phyloP scores from a whole-genome alignment of 2,329 filamentous ascomycete genomes.

The Fusarium sp. region DNA sequence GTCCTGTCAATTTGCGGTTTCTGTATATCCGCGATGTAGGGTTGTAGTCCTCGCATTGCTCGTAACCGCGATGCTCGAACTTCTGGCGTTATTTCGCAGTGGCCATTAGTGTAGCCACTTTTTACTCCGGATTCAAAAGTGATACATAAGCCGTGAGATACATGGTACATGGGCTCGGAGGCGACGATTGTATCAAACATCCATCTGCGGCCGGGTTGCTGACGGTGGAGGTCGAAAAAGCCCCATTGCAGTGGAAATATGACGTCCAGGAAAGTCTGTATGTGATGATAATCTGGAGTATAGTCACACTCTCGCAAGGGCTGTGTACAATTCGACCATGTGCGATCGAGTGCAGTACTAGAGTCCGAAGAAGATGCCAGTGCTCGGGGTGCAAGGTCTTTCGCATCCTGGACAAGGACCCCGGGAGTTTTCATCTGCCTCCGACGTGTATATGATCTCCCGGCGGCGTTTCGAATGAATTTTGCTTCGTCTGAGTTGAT shows the following conservation, averaged over 20 bases:
- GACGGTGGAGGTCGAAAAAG: constrained; percentile 10
- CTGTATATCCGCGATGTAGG: constrained; percentile 9
- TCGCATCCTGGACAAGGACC: constrained; percentile 17
- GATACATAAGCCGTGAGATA: constrained; percentile 10
- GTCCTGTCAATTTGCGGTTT: not conserved
- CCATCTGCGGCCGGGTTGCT: constrained; percentile 12
- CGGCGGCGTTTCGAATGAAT: constrained; percentile 4
- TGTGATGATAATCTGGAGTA: constrained; percentile 7
- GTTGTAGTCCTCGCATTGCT: constrained; percentile 15
- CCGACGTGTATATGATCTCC: constrained; percentile 15
- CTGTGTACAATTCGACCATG: constrained; percentile 20
- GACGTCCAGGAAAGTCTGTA: constrained; percentile 21
- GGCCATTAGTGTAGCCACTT: constrained; percentile 16
- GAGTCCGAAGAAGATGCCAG: not conserved
- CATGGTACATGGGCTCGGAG: constrained; percentile 26
- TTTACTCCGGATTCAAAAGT: constrained; percentile 12
- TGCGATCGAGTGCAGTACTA: constrained; percentile 8
- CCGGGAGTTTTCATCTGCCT: constrained; percentile 9
- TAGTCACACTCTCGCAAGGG: constrained; percentile 19
- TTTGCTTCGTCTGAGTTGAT: constrained; percentile 14
- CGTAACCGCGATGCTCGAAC: constrained; percentile 15
- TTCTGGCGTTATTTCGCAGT: constrained; percentile 14
- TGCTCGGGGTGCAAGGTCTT: not conserved
- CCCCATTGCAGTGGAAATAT: constrained; percentile 26
- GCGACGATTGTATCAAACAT: constrained; percentile 23